Conservation (phyloP, 1,139 yeast genomes). For the Candida mesenterica region DNA sequence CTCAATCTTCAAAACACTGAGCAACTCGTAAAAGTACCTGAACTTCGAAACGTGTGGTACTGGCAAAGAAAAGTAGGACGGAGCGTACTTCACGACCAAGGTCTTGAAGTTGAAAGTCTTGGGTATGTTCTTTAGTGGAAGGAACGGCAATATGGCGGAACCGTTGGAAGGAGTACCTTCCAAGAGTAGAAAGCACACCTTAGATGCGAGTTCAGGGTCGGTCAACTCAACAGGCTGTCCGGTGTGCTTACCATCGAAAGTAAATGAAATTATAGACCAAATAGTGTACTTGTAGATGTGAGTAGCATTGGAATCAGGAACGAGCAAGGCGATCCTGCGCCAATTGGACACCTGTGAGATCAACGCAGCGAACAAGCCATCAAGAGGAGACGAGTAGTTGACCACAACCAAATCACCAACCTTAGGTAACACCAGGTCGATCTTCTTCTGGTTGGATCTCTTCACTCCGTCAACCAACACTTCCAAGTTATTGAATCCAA, state of each 20-base stretch:
- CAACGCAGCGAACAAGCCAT: constrained; percentile 38
- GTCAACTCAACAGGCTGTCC: constrained; percentile 14
- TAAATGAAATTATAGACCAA: constrained; percentile 34
- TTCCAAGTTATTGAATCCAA: constrained; percentile 34
- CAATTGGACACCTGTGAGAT: constrained; percentile 25
- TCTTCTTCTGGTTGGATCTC: constrained; percentile 34
- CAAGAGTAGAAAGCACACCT: constrained; percentile 49
- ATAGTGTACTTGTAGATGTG: constrained; percentile 33
- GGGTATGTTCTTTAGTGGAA: constrained; percentile 7
- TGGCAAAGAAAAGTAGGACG: constrained; percentile 34
- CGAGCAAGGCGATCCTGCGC: constrained; percentile 37
- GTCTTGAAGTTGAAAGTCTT: constrained; percentile 37
- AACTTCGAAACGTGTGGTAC: constrained; percentile 25
- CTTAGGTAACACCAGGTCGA: constrained; percentile 38
- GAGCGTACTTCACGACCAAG: constrained; percentile 42
- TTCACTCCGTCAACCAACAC: constrained; percentile 53
- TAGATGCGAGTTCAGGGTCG: constrained; percentile 21
- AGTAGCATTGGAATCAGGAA: constrained; percentile 44
- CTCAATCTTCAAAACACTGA: constrained; percentile 20
- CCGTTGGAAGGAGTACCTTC: constrained; percentile 77
- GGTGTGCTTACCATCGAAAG: constrained; percentile 22
- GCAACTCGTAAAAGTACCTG: constrained; percentile 25
- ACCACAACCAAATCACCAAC: constrained; percentile 45
- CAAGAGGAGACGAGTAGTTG: constrained; percentile 59
- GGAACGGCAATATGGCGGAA: constrained; percentile 53